Base-by-base conservation (phyloP, 331 rosid genomes). In the Pyracantha coccinea region DNA sequence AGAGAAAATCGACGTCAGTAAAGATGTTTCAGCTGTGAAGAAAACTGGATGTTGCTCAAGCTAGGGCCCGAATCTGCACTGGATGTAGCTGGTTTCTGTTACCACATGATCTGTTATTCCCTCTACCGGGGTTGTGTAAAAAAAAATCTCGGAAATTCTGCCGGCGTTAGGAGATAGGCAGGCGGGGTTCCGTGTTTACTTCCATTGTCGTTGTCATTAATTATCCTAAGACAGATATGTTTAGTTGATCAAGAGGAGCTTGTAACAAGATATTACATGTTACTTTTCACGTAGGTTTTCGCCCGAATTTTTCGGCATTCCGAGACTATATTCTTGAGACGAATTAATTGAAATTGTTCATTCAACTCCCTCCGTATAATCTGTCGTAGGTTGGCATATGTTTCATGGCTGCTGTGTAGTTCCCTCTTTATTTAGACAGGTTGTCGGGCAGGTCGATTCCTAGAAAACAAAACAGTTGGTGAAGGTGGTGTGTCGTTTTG, bases 31-130 rank as follows among this genome's bases (percentile, higher is more conserved):
- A 0, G 87, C 77, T 17, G 82, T 83, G 71, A 83, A 83, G 84
- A 86, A 76, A 81, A 82, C 66, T 8, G 90, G 90, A 17, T 86
- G 87, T 35, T 86, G 90, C 74, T 86, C 87, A 9, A 75, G 79
- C 79, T 86, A 83, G 82, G 35, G 38, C 6, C 68, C n/a, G 31
- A 41, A 63, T 67, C 58, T 21, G 67, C n/a, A 45, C 66, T 62
- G 57, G 75, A 75, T 62, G 78, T 68, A 54, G 78, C 82, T 55
- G 71, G 73, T 77, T 79, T 66, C 11, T 79, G 38, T 53, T 19
- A 74, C 83, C 41, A 54, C 79, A 38, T 33, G 35, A 66, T 77
- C 73, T 59, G 65, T 52, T 47, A 72, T 66, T 50, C 50, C 77
- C 74, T 66, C 28, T 62, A 71, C 84, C 62, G 13, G 41, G 65